These are phyloP conservation scores for Xylaria intraflava DNA, from an alignment of 495 filamentous ascomycete genomes.

Conservation along the genomic window DNA sequence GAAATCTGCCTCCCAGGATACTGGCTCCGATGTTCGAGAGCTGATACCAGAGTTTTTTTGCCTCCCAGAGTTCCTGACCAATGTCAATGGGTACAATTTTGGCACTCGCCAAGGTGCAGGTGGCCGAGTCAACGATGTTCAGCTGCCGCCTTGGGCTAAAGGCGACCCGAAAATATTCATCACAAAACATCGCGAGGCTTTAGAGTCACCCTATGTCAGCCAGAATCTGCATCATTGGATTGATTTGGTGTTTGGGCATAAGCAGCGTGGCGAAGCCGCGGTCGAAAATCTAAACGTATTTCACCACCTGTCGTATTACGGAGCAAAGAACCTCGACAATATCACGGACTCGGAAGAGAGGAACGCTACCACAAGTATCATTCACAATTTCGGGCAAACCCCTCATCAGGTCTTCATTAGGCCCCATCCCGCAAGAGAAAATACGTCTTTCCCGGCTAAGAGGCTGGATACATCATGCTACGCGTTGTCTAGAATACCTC, in stretches of 20 bases:
- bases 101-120: conserved; percentile 73
- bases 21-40: conserved; percentile 89
- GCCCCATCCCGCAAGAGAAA: conserved; percentile 68
- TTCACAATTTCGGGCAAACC: conserved; percentile 98
- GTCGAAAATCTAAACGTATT: conserved; percentile 91
- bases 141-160: conserved; percentile 91
- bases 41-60: conserved; percentile 96
- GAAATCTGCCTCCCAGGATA: conserved; percentile 81
- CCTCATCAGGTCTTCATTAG: conserved; percentile 88
- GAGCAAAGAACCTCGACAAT: conserved; percentile 83
- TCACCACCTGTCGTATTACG: conserved; percentile 90
- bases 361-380: conserved; percentile 83
- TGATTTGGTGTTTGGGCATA: conserved; percentile 89
- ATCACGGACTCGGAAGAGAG: conserved; percentile 84
- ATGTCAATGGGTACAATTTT: conserved; percentile 91
- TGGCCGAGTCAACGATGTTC: conserved; percentile 73
- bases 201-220: conserved; percentile 92
- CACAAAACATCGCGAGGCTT: conserved; percentile 83
- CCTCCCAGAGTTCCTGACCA: conserved; percentile 85
- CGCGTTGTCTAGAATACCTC: conserved; percentile 71
- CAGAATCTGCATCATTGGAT: conserved; percentile 90
- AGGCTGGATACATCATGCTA: conserved; percentile 74
- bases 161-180: conserved; percentile 95
- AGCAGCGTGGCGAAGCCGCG: conserved; percentile 90
- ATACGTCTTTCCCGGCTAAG: conserved; percentile 50